Base-by-base conservation (phyloP, 192 early-diverging fungal species). In the Gigaspora rosea region DNA sequence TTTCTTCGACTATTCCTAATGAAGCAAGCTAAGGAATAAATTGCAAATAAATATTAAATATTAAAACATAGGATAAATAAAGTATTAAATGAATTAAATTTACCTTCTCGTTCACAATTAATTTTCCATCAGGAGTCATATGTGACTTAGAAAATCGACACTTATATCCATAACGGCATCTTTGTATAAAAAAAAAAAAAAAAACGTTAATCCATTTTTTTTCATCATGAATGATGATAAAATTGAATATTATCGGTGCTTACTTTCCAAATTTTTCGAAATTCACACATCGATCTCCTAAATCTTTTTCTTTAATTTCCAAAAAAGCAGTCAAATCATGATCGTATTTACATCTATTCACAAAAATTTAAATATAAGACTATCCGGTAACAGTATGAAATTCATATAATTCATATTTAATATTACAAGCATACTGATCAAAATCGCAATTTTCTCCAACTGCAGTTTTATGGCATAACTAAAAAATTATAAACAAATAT, bases 291-390 rank as follows among this genome's bases (percentile, higher is more conserved):
- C 58, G 71, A 7, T 82, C 75, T 0, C 92, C 94, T 7, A 99
- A 66, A 80, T 99, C 96, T 9, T 86, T 81, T 11, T 80, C 89
- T 74, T 95, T 97, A n/a, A 80, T 56, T 0, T 80, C 85, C 50
- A 98, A 58, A 71, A 93, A 99, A 18, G 77, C 86, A 8, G 82
- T 80, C 3, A 95, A 72, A 77, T 98, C 94, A 84, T 99, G 97
- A 59, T 85, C 90, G 59, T 85, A 92, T 73, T 85, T 88, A 84
- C 97, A 98, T 7, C 84, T 86, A 73, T 63, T 35, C 50, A 16
- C 3, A 51, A 33, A 35, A 11, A 27, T 20, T 59, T 11, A 73
- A 36, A 47, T 71, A n/a, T 33, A 7, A 16, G 18, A 9, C 22
- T 20, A 22, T 50, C n/a, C n/a, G 9, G 3, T 58, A 59, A 59